These are phyloP conservation scores for Russula foetens DNA, from an alignment of 768 basidiomycete species.

Conservation along the genomic window DNA sequence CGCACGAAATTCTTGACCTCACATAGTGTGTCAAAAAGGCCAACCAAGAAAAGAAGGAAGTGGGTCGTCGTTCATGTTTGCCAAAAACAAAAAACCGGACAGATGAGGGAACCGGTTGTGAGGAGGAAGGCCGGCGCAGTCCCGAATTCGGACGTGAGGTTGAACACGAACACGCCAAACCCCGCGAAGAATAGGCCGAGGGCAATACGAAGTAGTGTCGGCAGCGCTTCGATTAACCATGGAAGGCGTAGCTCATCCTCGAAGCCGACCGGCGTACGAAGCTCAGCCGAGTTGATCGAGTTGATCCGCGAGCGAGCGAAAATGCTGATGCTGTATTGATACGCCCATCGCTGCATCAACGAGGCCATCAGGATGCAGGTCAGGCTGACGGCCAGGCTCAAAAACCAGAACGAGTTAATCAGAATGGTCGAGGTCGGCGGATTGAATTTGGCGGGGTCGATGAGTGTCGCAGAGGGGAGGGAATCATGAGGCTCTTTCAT, in stretches of 20 bases:
- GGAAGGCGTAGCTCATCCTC: slow-evolving; percentile 32
- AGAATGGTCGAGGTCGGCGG: neutral
- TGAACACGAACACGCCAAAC: slow-evolving; percentile 37
- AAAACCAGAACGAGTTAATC: slow-evolving; percentile 10
- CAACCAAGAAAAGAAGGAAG: neutral
- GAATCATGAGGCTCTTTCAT: neutral
- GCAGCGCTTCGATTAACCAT: slow-evolving; percentile 35
- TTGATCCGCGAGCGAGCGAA: slow-evolving; percentile 24
- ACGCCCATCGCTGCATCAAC: neutral
- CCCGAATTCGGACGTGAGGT: slow-evolving; percentile 16
- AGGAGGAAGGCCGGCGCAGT: neutral
- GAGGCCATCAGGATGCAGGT: slow-evolving; percentile 3
- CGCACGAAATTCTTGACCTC: neutral
- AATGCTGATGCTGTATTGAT: neutral
- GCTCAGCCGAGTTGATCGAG: slow-evolving; percentile 28
- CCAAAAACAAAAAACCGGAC: slow-evolving; percentile 1
- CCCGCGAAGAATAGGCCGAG: slow-evolving; percentile 43
- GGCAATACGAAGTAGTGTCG: slow-evolving; percentile 41
- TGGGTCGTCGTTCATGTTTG: neutral
- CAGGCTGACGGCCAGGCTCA: slow-evolving; percentile 10
- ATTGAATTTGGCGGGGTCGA: neutral
- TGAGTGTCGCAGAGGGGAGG: neutral
- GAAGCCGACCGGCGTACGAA: slow-evolving; percentile 27
- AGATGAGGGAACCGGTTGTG: slow-evolving; percentile 1
- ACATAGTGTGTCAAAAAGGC: neutral